Evolutionary conservation across 2,329 filamentous ascomycete genomes (phyloP).

Genomic region (Fusarium duplospermum): DNA sequence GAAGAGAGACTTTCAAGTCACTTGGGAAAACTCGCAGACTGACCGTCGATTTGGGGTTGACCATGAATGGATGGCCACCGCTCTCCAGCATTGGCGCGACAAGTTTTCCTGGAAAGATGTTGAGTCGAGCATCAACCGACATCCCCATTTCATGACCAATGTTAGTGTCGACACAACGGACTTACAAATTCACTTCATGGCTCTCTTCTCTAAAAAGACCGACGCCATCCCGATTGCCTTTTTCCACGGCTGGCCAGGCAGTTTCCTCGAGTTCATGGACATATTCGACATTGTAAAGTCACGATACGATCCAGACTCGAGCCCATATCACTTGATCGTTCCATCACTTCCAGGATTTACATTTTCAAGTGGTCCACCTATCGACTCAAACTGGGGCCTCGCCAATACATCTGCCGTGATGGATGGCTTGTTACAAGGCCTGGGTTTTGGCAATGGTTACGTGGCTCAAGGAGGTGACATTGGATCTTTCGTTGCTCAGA

Average conservation of each 20-base stretch:
- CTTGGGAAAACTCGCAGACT: not conserved
- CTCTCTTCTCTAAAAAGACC: not conserved
- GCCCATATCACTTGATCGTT: not conserved
- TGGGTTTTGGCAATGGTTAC: not conserved
- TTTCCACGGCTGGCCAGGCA: not conserved
- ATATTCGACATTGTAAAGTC: not conserved
- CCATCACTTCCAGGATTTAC: not conserved
- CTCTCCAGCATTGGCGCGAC: not conserved
- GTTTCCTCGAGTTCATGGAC: not conserved
- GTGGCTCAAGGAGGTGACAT: not conserved
- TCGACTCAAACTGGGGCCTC: not conserved
- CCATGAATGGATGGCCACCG: not conserved
- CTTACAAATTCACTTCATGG: not conserved
- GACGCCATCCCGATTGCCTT: not conserved
- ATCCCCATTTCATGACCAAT: not conserved
- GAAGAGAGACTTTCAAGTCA: not conserved
- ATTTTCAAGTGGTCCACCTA: not conserved
- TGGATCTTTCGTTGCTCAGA: not conserved
- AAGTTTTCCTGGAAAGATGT: not conserved
- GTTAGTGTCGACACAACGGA: not conserved
- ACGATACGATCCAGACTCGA: not conserved
- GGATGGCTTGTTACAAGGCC: not conserved
- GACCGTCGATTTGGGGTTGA: not conserved
- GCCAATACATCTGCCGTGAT: not conserved
- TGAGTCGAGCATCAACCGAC: not conserved